Base-by-base conservation (phyloP, 2,329 filamentous ascomycete species). In the Ceratocystis diversiconidia region DNA sequence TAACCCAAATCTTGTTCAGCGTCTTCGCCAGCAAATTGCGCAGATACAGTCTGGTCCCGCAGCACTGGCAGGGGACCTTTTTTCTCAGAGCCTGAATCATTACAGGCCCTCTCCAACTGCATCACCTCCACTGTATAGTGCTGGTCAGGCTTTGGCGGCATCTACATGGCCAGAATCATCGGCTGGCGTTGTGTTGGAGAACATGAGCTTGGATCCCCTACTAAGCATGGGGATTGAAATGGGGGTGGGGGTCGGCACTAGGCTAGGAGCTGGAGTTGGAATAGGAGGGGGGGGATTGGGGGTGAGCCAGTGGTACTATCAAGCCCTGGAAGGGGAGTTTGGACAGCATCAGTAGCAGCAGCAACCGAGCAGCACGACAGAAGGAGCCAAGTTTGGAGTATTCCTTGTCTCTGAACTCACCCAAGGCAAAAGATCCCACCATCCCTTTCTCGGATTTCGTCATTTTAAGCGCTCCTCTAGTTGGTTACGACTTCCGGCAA, bases 1-100 rank as follows among this genome's bases (percentile, higher is more conserved):
- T 3, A 79, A 79, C 61, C 72, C 73, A 55, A 73, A 73, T 5
- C 70, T 79, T 0, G 69, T 78, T 2, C 72, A 72, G 1, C 70
- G 76, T 17, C 70, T 78, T 2, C 72, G 72, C 7, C 63, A 70
- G 36, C 70, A 70, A 60, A 71, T 74, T 68, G 71, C 71, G 0
- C 70, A 70, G 19, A 68, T 69, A 3, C 60, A 55, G 5, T 41
- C 55, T 10, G 50, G 15, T 44, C n/a, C 22, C 6, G 7, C 62
- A 5, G 25, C 30, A 3, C 41, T 44, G 28, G 30, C 32, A 15
- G 30, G 41, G 19, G 44, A 44, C 3, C 28, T 25, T 10, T 57
- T 57, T n/a, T 57, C 52, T 17, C 25, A 12, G 52, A 17, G 22
- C 25, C 7, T 28, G 15, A 12, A 22, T 22, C 25, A 30, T 28